phyloP scores from a whole-genome alignment of 2,329 filamentous ascomycete species.

The Fusarium piperis region DNA sequence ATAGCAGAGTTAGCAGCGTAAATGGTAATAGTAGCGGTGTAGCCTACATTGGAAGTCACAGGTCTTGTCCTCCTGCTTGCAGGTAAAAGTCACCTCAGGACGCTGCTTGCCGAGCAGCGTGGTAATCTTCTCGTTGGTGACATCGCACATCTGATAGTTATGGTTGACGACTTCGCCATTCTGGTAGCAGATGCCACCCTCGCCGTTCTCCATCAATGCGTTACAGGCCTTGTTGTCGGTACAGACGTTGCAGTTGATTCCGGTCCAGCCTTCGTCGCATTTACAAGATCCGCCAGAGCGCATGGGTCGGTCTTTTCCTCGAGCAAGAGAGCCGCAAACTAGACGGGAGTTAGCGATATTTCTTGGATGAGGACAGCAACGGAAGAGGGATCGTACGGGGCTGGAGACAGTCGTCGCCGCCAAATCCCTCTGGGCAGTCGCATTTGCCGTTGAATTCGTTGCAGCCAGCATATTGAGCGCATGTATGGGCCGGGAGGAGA shows the following conservation, averaged over 20 bases:
- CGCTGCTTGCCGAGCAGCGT: conserved; percentile 85
- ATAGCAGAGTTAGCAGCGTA: conserved; percentile 10
- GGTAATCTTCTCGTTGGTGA: conserved; percentile 94
- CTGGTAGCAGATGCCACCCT: conserved; percentile 90
- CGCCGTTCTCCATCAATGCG: conserved; percentile 82
- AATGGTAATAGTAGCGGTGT: background rate
- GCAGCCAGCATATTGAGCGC: conserved; percentile 89
- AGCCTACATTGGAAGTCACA: conserved; percentile 94
- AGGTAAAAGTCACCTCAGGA: conserved; percentile 95
- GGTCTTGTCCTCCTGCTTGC: conserved; percentile 75
- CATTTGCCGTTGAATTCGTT: conserved; percentile 93
- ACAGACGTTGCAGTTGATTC: conserved; percentile 99
- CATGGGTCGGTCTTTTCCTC: conserved; percentile 81
- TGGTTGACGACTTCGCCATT: conserved; percentile 90
- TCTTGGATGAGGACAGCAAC: background rate
- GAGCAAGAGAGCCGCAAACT: conserved; percentile 88
- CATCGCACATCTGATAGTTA: conserved; percentile 98
- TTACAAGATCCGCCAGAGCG: conserved; percentile 77
- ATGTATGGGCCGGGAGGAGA: conserved; percentile 89
- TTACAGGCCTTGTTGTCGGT: conserved; percentile 84
- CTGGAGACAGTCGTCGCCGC: conserved; percentile 90
- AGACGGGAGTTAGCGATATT: conserved; percentile 15
- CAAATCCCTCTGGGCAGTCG: conserved; percentile 89
- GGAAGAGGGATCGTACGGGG: conserved; percentile 65
- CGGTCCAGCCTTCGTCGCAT: conserved; percentile 93